phyloP scores from a whole-genome alignment of 768 basidiomycete genomes.

The Podaxis carcinomalis region DNA sequence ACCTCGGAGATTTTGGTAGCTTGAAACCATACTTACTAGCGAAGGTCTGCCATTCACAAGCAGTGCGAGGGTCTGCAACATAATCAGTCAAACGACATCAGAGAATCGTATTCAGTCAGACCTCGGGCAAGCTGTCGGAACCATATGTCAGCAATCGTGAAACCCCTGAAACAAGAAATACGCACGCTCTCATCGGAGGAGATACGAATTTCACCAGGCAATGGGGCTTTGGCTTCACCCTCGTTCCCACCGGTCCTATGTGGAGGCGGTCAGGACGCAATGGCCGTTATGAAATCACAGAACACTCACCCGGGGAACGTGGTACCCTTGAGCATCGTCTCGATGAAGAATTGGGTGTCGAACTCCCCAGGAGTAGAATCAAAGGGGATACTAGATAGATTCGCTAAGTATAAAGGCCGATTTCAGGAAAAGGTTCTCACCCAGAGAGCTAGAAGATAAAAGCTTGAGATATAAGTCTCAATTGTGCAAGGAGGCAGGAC shows the following conservation, averaged over 20 bases:
- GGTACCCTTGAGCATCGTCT: constrained; percentile 35
- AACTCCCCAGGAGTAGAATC: constrained; percentile 41
- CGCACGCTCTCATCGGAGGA: constrained; percentile 31
- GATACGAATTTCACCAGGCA: constrained; percentile 39
- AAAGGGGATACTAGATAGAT: constrained; percentile 27
- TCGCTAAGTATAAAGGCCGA: neutral
- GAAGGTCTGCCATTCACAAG: constrained; percentile 45
- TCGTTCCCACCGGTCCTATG: neutral
- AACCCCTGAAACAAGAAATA: neutral
- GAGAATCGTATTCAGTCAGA: neutral
- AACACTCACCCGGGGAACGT: constrained; percentile 28
- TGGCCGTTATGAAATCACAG: too few species aligned
- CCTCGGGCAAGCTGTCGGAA: constrained; percentile 6
- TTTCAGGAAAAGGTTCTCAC: neutral
- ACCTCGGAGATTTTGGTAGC: neutral
- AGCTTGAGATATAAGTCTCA: neutral
- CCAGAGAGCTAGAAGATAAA: neutral
- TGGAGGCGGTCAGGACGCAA: neutral
- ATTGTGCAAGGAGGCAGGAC: neutral
- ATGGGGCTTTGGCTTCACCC: constrained; percentile 34
- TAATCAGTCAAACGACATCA: constrained; percentile 8
- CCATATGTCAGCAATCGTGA: neutral
- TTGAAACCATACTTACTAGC: constrained; percentile 24
- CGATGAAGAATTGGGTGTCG: constrained; percentile 43
- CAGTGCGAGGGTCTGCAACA: constrained; percentile 35